A percentile compares a stretch with the other conserved stretches of the same genome.
Evolutionary conservation across 306 rosid genomes (phyloP).

Genomic region (Spatholobus suberectus): DNA sequence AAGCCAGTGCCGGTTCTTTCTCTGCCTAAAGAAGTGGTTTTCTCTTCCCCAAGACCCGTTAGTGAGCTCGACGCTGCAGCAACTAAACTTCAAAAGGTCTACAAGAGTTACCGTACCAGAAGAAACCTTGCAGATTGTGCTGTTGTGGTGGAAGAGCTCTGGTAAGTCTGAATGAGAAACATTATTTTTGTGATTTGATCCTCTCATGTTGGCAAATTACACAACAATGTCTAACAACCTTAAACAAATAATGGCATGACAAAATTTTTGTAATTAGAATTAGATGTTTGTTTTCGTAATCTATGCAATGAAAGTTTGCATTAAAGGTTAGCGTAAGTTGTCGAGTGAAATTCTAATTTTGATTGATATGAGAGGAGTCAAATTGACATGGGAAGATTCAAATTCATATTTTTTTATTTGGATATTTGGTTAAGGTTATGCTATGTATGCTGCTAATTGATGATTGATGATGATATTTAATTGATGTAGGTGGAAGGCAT

Average conservation of each 20-base stretch:
- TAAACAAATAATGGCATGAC: neutral
- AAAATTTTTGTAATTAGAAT: neutral
- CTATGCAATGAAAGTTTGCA: neutral
- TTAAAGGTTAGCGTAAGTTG: neutral
- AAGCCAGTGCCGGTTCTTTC: slow-evolving; percentile 68
- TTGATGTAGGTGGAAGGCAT: slow-evolving; percentile 84
- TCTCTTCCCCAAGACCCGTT: slow-evolving; percentile 77
- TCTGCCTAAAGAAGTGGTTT: slow-evolving; percentile 59
- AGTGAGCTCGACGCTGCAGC: slow-evolving; percentile 93
- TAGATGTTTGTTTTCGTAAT: neutral
- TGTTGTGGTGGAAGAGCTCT: slow-evolving; percentile 89
- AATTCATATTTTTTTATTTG: neutral
- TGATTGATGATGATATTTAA: slow-evolving; percentile 19
- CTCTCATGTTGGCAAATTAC: neutral
- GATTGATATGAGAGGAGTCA: neutral
- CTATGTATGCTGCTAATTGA: slow-evolving; percentile 10
- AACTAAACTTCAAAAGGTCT: slow-evolving; percentile 81
- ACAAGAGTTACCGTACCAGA: slow-evolving; percentile 88
- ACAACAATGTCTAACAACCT: neutral
- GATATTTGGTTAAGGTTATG: neutral
- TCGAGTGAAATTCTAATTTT: neutral
- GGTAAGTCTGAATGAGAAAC: slow-evolving; percentile 57
- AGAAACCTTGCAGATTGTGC: slow-evolving; percentile 98
- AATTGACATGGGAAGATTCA: neutral
- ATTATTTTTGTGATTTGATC: neutral